A percentile compares a stretch with the other conserved stretches of the same genome.
Evolutionary conservation across 306 rosid genomes (phyloP).

Genomic region (Lupinus albus): DNA sequence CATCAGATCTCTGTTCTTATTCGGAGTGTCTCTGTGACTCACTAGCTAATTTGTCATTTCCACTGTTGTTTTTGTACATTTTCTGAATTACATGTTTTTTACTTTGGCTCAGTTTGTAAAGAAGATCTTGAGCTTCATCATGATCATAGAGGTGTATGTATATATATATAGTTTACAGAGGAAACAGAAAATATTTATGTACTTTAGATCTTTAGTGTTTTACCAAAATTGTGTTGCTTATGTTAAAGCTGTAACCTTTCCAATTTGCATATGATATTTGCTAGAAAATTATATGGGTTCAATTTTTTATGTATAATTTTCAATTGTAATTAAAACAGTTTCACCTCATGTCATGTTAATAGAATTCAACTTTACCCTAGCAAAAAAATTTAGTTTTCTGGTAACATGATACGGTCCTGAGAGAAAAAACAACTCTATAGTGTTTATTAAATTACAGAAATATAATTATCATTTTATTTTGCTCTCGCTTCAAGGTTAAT

Average conservation of each 20-base stretch:
- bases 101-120: conserved; percentile 26
- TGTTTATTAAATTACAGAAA: too few species aligned
- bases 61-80: conserved; percentile 25
- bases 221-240: neutral
- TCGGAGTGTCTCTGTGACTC: neutral
- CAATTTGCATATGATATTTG: too few species aligned
- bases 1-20: too few species aligned
- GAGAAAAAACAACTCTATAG: too few species aligned
- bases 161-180: conserved; percentile 4
- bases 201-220: conserved; percentile 11
- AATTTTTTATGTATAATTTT: too few species aligned
- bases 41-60: neutral
- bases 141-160: conserved; percentile 18
- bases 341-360: too few species aligned
- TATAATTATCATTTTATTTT: too few species aligned
- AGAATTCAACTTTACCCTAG: too few species aligned
- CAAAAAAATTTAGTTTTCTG: too few species aligned
- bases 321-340: too few species aligned
- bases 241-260: neutral
- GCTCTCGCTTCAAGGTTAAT: too few species aligned
- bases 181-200: neutral
- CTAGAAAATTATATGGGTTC: neutral
- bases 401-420: too few species aligned
- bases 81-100: conserved; percentile 20
- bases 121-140: conserved; percentile 7